Evolutionary conservation across 2,329 filamentous ascomycete genomes (phyloP).

Genomic region (Diaporthe citrichinensis): DNA sequence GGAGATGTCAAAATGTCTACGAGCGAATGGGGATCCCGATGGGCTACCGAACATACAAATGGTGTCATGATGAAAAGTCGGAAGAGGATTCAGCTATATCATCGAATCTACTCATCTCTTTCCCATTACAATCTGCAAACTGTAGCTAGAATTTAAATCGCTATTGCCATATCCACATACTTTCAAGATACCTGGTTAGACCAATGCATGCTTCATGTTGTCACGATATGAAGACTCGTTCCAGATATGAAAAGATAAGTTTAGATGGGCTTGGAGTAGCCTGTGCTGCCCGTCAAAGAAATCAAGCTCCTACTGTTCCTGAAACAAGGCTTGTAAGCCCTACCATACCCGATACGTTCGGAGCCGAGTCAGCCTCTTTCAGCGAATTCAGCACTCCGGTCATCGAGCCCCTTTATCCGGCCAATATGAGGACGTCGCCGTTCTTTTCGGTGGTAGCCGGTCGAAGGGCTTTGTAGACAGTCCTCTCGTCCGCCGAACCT

Average conservation of each 20-base stretch:
- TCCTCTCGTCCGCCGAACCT: not conserved
- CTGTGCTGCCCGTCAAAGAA: no score
- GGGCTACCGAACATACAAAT: not conserved
- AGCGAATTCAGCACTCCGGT: not conserved
- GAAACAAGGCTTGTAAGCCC: no score
- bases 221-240: no score
- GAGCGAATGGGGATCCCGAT: not conserved
- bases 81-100: not conserved
- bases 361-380: not conserved
- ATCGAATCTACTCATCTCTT: not conserved
- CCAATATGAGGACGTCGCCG: not conserved
- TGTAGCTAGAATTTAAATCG: not conserved
- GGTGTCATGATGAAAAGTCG: not conserved
- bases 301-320: fast-evolving
- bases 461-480: not conserved
- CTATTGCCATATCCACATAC: not conserved
- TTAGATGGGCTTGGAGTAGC: no score
- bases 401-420: not conserved
- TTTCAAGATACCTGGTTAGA: no score
- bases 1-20: not conserved
- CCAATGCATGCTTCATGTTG: fast-evolving
- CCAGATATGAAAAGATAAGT: fast-evolving
- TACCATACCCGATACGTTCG: not conserved
- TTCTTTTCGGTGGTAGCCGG: not conserved
- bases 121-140: no score